phyloP scores from a whole-genome alignment of 2,329 filamentous ascomycete genomes.

The Balansia obtecta region DNA sequence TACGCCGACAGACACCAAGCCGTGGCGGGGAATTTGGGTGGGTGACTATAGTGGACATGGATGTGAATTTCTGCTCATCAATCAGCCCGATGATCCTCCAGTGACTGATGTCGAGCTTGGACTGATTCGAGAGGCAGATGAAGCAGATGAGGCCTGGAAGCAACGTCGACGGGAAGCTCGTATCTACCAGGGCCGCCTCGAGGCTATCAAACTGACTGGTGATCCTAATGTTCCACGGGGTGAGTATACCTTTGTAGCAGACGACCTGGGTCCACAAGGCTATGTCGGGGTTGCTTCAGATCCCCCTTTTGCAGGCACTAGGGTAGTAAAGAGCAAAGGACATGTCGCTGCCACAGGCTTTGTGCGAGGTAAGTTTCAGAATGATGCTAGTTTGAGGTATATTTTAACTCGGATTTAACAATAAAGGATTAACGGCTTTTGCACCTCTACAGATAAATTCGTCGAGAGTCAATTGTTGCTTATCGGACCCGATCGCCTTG shows the following conservation, averaged over 20 bases:
- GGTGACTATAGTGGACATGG: conserved; percentile 84
- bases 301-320: conserved; percentile 56
- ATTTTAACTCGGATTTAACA: not conserved
- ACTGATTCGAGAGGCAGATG: conserved; percentile 25
- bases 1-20: conserved; percentile 66
- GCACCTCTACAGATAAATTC: conserved; percentile 46
- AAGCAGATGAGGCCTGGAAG: conserved; percentile 34
- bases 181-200: conserved; percentile 54
- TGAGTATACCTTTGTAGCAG: conserved; percentile 67
- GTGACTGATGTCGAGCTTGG: conserved; percentile 26
- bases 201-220: conserved; percentile 84
- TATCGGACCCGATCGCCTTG: conserved; percentile 62
- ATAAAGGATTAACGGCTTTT: not conserved
- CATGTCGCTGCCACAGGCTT: conserved; percentile 71
- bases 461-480: conserved; percentile 68
- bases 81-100: conserved; percentile 50
- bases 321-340: conserved; percentile 61
- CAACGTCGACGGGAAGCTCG: conserved; percentile 31
- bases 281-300: conserved; percentile 53
- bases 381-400: not conserved
- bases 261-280: conserved; percentile 60
- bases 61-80: conserved; percentile 73
- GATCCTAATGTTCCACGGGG: conserved; percentile 84
- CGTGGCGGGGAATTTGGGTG: conserved; percentile 84
- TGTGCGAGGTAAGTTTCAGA: conserved; percentile 45